Conservation (phyloP, 768 basidiomycete species). For the Boletus edulis region DNA sequence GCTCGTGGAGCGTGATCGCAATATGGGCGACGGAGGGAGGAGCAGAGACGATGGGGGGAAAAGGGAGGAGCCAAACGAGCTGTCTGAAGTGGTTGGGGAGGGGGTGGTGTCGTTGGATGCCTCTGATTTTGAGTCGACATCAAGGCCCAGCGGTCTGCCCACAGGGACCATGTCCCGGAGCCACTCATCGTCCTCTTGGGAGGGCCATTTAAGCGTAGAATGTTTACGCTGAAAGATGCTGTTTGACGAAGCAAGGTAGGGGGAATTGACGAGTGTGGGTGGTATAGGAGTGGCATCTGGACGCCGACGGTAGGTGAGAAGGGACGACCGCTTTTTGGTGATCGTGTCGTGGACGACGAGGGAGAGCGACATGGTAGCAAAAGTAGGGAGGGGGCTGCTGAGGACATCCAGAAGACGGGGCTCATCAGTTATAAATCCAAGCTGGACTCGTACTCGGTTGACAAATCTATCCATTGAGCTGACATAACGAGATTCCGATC, state of each 20-base stretch:
- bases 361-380: conserved; percentile 15
- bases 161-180: conserved; percentile 60
- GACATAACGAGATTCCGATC: conserved; percentile 25
- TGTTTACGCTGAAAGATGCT: conserved; percentile 46
- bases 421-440: conserved; percentile 17
- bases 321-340: conserved; percentile 17
- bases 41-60: conserved; percentile 14
- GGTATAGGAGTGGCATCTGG: conserved; percentile 50
- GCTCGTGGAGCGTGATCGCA: conserved; percentile 24
- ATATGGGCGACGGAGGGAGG: conserved; percentile 17
- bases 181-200: conserved; percentile 57
- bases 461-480: conserved; percentile 27
- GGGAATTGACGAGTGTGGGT: conserved; percentile 54
- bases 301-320: conserved; percentile 19
- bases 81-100: conserved; percentile 23
- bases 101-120: conserved; percentile 7
- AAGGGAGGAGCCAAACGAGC: conserved; percentile 7
- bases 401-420: background rate
- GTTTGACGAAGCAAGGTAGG: conserved; percentile 48
- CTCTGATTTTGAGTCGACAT: conserved; percentile 20
- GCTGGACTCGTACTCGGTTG: conserved; percentile 7
- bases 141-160: conserved; percentile 6
- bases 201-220: conserved; percentile 37
- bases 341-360: conserved; percentile 13
- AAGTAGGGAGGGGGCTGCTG: conserved; percentile 7